These are phyloP conservation scores for Saturnispora saitoi DNA, from an alignment of 805 yeast species.

Conservation along the genomic window DNA sequence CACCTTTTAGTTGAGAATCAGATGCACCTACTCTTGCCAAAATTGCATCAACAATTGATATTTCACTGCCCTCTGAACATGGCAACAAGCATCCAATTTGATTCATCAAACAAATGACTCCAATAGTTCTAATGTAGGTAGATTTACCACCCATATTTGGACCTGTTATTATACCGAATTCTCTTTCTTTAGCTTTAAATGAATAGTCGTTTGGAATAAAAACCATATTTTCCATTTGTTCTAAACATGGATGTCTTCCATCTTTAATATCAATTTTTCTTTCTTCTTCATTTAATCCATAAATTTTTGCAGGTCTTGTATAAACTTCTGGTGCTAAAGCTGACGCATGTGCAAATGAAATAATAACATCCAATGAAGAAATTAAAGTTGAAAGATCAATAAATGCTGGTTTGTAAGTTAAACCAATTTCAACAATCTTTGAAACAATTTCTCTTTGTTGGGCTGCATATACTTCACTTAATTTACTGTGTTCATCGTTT, in stretches of 20 bases:
- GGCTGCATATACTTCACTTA: conserved; percentile 58
- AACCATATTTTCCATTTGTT: conserved; percentile 81
- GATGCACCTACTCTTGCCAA: conserved; percentile 98
- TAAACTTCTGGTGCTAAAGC: conserved; percentile 75
- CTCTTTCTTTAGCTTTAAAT: conserved; percentile 43
- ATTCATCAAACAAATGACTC: conserved; percentile 77
- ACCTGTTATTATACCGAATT: conserved; percentile 83
- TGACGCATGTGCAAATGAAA: conserved; percentile 76
- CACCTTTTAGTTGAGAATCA: conserved; percentile 93
- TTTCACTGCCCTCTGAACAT: conserved; percentile 57
- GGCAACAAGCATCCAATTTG: conserved; percentile 91
- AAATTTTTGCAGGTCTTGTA: conserved; percentile 56
- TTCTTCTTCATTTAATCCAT: conserved; percentile 37
- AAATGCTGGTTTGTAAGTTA: conserved; percentile 74
- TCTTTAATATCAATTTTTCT: conserved; percentile 50
- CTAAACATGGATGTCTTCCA: conserved; percentile 95
- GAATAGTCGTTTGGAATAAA: conserved; percentile 88
- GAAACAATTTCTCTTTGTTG: conserved; percentile 73
- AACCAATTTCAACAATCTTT: conserved; percentile 73
- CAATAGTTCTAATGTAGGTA: conserved; percentile 83
- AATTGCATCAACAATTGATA: conserved; percentile 82
- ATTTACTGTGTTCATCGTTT: conserved; percentile 47
- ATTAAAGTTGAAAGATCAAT: conserved; percentile 55
- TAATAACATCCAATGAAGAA: conserved; percentile 74
- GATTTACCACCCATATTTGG: conserved; percentile 99